Conservation (phyloP, 169 alveolate species). For the Cryptosporidium ubiquitum region DNA sequence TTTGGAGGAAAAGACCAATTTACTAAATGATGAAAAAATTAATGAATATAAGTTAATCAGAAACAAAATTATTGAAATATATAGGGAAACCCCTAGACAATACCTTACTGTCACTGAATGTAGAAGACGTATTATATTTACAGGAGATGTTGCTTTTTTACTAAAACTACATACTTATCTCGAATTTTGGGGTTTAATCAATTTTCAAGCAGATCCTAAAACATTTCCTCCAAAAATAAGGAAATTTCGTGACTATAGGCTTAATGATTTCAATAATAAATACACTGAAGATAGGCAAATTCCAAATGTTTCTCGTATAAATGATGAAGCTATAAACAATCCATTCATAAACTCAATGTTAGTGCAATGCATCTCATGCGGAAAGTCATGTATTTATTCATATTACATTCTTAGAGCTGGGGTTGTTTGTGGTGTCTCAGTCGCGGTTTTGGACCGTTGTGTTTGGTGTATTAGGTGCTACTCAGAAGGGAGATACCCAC, state of each 20-base stretch:
- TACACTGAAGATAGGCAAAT: not conserved
- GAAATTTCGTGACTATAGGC: conserved; percentile 60
- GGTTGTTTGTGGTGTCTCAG: conserved; percentile 75
- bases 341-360: conserved; percentile 48
- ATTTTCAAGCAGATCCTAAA: conserved; percentile 79
- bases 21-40: conserved; percentile 5
- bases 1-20: not conserved
- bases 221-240: conserved; percentile 75
- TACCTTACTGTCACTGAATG: conserved; percentile 78
- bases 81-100: conserved; percentile 74
- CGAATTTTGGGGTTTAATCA: conserved; percentile 84
- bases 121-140: conserved; percentile 74
- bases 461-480: conserved; percentile 80
- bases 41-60: conserved; percentile 72
- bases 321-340: conserved; percentile 15
- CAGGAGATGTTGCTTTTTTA: conserved; percentile 81
- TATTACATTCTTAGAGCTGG: conserved; percentile 78
- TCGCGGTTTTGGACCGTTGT: conserved; percentile 79
- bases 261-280: conserved; percentile 28
- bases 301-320: conserved; percentile 1
- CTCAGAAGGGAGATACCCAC: conserved; percentile 79
- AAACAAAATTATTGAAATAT: conserved; percentile 74
- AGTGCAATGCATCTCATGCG: conserved; percentile 76
- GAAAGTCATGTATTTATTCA: conserved; percentile 78
- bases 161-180: conserved; percentile 79